Evolutionary conservation across 1,284 basidiomycete species (phyloP), one percentile per base, ranked within the genome.

Genomic region (Vanrija sp.): DNA sequence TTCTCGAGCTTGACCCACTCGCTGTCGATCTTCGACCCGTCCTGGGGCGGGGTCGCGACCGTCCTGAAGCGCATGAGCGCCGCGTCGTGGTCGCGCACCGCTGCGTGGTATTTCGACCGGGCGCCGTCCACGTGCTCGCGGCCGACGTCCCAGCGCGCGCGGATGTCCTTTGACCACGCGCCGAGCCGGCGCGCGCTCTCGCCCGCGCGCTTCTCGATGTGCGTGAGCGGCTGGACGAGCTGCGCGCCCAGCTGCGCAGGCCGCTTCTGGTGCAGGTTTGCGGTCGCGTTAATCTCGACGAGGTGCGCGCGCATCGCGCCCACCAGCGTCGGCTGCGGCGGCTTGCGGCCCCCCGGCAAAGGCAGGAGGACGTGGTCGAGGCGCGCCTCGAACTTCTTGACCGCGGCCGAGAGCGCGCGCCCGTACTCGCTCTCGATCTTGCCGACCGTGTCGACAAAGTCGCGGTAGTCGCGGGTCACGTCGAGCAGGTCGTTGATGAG

Each of bases 401-500:
- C 56, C 2, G 57, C 61, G 4, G 53, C 45, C 3, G 51, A 25
- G 16, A 63, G 48, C 6, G 45, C 37, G 8, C 52, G 53, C 14
- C 61, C 61, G 36, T 49, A 60, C 50, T 60, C 61, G 20, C 37
- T 39, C 35, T 63, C 55, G 19, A 63, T 37, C 10, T 50, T 46
- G 24, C 58, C 56, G 31, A 63, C 19, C 9, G 55, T 54, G 25
- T 63, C 61, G 15, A 60, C 47, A 39, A 60, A 58, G 39, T 63
- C 61, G 42, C 59, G 58, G 49, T 63, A 63, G 20, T 63, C 61
- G 14, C 41, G 45, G 7, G 47, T 54, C 6, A 56, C 48, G 39
- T 60, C 59, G 42, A 63, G 56, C 36, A 59, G 43, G 41, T 58
- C 59, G 41, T 36, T 27, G 22, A 63, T 23, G 38, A 63, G 45